Conservation (phyloP, 306 rosid genomes). For the Clitoria ternatea region DNA sequence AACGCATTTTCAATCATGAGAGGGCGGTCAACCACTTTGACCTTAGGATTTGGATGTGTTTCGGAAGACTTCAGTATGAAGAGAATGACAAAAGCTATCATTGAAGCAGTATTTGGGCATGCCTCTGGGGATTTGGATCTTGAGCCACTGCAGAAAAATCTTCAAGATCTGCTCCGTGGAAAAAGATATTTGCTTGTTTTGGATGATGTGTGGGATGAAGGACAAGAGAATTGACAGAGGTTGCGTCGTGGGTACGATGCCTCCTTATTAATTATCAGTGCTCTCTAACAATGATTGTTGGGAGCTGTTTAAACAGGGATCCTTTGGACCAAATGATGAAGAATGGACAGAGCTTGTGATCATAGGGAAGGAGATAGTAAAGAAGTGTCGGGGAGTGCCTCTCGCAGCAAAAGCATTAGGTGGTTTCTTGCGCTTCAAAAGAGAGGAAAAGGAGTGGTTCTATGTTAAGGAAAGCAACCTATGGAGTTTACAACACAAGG, state of each 20-base stretch:
- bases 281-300: constrained; percentile 35
- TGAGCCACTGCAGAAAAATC: background rate
- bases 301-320: constrained; percentile 28
- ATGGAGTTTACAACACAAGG: background rate
- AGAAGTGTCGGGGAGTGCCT: constrained; percentile 31
- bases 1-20: constrained; percentile 19
- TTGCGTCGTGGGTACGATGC: constrained; percentile 28
- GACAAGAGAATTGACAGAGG: constrained; percentile 24
- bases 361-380: constrained; percentile 26
- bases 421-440: constrained; percentile 18
- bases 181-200: constrained; percentile 36
- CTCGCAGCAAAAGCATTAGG: constrained; percentile 29
- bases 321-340: constrained; percentile 9
- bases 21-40: constrained; percentile 17
- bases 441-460: background rate
- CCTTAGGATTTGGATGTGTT: constrained; percentile 20
- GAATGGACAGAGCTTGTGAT: constrained; percentile 13
- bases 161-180: background rate
- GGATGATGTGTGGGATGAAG: constrained; percentile 47
- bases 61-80: constrained; percentile 14
- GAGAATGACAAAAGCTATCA: constrained; percentile 11
- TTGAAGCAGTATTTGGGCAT: background rate
- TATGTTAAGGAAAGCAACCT: background rate
- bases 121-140: background rate
- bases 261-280: background rate